Conservation (phyloP, 1,284 basidiomycete species). For the Pyrrhoderma noxium region DNA sequence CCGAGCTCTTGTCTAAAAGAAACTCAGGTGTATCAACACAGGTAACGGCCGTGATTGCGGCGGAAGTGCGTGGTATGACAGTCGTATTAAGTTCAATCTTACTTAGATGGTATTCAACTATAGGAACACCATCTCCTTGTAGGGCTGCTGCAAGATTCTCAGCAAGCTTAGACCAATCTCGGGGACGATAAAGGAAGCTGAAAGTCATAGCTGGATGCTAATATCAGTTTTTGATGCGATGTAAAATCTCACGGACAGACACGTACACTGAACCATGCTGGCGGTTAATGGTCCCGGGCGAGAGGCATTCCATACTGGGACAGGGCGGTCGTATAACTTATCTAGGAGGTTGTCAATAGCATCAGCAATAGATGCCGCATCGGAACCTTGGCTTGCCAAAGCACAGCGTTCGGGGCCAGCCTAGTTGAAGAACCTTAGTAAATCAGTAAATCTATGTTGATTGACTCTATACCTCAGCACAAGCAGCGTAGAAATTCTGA, state of each 20-base stretch:
- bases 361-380: slow-evolving; percentile 17
- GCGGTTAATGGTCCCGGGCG: slow-evolving; percentile 22
- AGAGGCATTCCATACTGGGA: slow-evolving; percentile 21
- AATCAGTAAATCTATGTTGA: neutral
- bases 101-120: slow-evolving; percentile 14
- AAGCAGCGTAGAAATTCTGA: slow-evolving; percentile 21
- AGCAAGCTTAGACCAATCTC: slow-evolving; percentile 21
- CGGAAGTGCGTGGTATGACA: slow-evolving; percentile 18
- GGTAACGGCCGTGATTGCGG: slow-evolving; percentile 18
- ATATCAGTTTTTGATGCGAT: neutral
- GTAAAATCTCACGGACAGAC: neutral
- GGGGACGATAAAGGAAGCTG: slow-evolving; percentile 21
- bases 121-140: slow-evolving; percentile 20
- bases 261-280: slow-evolving; percentile 20
- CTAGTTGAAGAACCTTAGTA: slow-evolving; percentile 13
- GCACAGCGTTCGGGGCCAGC: slow-evolving; percentile 24
- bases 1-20: slow-evolving; percentile 11
- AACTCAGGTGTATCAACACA: slow-evolving; percentile 21
- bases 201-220: slow-evolving; percentile 19
- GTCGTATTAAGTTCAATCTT: slow-evolving; percentile 21
- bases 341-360: slow-evolving; percentile 20
- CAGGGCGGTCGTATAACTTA: slow-evolving; percentile 20
- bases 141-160: slow-evolving; percentile 19
- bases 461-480: slow-evolving; percentile 18
- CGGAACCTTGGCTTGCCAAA: slow-evolving; percentile 19